phyloP scores from a whole-genome alignment of 2,329 filamentous ascomycete species.

The Proliferodiscus dingleyae region DNA sequence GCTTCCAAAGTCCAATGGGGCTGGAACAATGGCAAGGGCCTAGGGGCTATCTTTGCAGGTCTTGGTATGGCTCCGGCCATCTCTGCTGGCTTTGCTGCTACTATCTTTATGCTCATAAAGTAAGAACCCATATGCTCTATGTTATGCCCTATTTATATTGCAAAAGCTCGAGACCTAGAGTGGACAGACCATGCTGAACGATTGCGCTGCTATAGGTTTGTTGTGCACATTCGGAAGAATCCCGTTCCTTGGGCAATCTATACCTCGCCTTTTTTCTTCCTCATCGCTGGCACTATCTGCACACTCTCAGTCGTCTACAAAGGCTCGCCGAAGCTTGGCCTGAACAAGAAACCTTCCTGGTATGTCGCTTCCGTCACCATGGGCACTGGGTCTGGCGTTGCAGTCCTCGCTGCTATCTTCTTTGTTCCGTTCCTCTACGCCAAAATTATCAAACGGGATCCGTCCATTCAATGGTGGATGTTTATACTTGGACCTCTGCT shows the following conservation, averaged over 20 bases:
- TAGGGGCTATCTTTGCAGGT: conserved; percentile 68
- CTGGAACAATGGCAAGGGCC: conserved; percentile 63
- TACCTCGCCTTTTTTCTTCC: conserved; percentile 71
- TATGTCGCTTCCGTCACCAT: conserved; percentile 64
- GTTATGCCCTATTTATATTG: no score
- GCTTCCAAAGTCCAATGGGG: conserved; percentile 61
- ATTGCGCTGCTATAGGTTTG: no score
- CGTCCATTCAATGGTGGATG: conserved; percentile 58
- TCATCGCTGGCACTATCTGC: conserved; percentile 68
- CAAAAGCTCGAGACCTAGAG: no score
- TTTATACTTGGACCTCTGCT: conserved; percentile 60
- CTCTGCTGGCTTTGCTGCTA: conserved; percentile 58
- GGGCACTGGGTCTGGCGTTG: conserved; percentile 57
- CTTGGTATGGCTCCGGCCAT: conserved; percentile 67
- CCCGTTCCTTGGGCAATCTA: conserved; percentile 69
- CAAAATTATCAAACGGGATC: conserved; percentile 64
- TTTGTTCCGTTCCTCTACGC: conserved; percentile 68
- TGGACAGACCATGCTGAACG: no score
- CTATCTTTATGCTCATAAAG: conserved; percentile 72
- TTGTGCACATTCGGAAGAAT: conserved; percentile 68
- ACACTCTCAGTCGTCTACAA: conserved; percentile 78
- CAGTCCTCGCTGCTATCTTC: conserved; percentile 58
- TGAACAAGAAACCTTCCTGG: conserved; percentile 61
- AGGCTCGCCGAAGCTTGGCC: conserved; percentile 63
- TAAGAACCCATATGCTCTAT: no score